A percentile compares a stretch with the other conserved stretches of the same genome.
These are phyloP conservation scores for Shiraia bambusicola DNA, from an alignment of 2,329 filamentous ascomycete species.

Conservation along the genomic window DNA sequence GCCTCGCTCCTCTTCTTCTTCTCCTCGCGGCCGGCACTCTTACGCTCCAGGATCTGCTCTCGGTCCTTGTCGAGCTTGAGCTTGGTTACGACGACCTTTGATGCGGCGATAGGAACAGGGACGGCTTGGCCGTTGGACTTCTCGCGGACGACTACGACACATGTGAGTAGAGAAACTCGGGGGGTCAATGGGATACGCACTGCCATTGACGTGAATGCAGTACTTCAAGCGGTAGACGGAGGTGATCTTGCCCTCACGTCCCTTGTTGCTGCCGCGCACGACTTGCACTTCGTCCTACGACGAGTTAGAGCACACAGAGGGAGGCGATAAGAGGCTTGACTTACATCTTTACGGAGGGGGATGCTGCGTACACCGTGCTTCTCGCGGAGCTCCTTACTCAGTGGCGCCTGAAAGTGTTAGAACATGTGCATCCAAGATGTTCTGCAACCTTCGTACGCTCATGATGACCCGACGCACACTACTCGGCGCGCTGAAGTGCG, in stretches of 20 bases:
- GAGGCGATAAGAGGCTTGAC: constrained; percentile 42
- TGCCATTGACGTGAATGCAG: constrained; percentile 91
- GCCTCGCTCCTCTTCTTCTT: constrained; percentile 65
- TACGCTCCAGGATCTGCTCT: constrained; percentile 83
- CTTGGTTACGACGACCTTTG: constrained; percentile 98
- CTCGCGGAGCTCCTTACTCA: constrained; percentile 83
- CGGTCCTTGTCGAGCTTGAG: constrained; percentile 97
- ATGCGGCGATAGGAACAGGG: constrained; percentile 89
- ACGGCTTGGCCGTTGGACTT: constrained; percentile 97
- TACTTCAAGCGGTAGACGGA: constrained; percentile 83
- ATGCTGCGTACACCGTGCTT: constrained; percentile 95
- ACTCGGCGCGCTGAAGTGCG: constrained; percentile 94
- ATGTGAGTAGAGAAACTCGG: constrained; percentile 23
- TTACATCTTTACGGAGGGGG: constrained; percentile 86
- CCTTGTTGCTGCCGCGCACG: constrained; percentile 92
- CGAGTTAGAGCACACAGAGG: constrained; percentile 28
- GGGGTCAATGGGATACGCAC: constrained; percentile 24
- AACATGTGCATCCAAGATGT: constrained; percentile 28
- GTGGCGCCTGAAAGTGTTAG: constrained; percentile 42
- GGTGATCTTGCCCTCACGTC: constrained; percentile 96
- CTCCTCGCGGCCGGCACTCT: constrained; percentile 76
- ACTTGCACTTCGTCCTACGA: constrained; percentile 77
- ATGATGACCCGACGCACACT: constrained; percentile 94
- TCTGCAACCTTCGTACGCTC: constrained; percentile 68
- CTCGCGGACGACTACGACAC: constrained; percentile 72